Conservation (phyloP, 208 protist species). For the Phytomonas sp. region DNA sequence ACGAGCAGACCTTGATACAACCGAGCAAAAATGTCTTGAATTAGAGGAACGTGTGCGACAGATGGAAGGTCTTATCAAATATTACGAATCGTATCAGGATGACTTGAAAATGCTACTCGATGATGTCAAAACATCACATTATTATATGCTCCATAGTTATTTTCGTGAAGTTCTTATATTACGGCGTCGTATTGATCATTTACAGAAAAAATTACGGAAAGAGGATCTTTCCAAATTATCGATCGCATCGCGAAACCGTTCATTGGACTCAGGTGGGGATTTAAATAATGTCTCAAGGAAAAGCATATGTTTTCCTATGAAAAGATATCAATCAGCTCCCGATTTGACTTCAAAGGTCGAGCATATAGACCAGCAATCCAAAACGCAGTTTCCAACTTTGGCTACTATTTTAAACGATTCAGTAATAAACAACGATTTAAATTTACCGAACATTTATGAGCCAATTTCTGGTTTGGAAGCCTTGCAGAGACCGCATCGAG, state of each 20-base stretch:
- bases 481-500: not conserved
- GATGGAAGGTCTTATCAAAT: slow-evolving; percentile 13
- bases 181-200: slow-evolving; percentile 36
- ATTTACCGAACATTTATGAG: not conserved
- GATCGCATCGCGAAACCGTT: not conserved
- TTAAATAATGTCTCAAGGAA: not conserved
- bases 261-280: not conserved
- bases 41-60: slow-evolving; percentile 36
- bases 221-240: not conserved
- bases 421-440: not conserved
- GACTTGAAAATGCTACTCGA: slow-evolving; percentile 21
- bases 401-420: not conserved
- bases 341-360: not conserved
- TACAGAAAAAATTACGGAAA: slow-evolving; percentile 10
- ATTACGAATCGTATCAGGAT: slow-evolving; percentile 13
- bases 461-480: not conserved
- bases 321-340: not conserved
- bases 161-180: slow-evolving; percentile 75
- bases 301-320: not conserved
- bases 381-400: not conserved
- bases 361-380: not conserved
- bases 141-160: slow-evolving; percentile 79
- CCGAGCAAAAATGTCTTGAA: slow-evolving; percentile 20
- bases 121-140: slow-evolving; percentile 47
- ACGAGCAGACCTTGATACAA: slow-evolving; percentile 20